These are phyloP conservation scores for Macrolepiota albuminosa DNA, from an alignment of 768 basidiomycete genomes.

Conservation along the genomic window DNA sequence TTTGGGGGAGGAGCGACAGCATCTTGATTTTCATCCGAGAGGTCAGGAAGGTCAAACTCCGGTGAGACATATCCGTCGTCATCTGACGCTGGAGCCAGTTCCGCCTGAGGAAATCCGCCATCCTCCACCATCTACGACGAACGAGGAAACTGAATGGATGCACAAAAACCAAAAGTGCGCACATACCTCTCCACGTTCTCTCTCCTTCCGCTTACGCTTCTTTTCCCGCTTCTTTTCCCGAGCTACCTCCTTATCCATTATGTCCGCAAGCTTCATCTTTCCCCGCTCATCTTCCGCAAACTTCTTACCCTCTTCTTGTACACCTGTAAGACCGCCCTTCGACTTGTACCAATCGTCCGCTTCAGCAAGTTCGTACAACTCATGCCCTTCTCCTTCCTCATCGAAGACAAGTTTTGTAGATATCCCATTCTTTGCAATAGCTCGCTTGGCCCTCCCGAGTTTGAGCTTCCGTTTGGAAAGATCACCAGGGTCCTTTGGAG, in stretches of 20 bases:
- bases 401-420: conserved; percentile 85
- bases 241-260: conserved; percentile 75
- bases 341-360: conserved; percentile 66
- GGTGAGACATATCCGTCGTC: conserved; percentile 73
- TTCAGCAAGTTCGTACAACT: conserved; percentile 79
- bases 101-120: conserved; percentile 23
- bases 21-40: conserved; percentile 24
- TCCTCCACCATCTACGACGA: conserved; percentile 24
- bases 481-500: conserved; percentile 30
- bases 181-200: conserved; percentile 45
- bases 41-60: conserved; percentile 48
- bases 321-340: conserved; percentile 59
- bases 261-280: conserved; percentile 67
- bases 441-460: conserved; percentile 68
- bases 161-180: not conserved
- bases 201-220: conserved; percentile 87
- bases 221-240: conserved; percentile 87
- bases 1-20: conserved; percentile 30
- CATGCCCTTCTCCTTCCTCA: conserved; percentile 76
- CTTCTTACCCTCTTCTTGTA: conserved; percentile 56
- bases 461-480: conserved; percentile 88
- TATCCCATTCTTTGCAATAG: conserved; percentile 56
- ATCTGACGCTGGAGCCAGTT: conserved; percentile 27
- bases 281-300: conserved; percentile 74
- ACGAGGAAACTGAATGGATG: conserved; percentile 8